Percentiles rank a stretch among this genome's conserved stretches.
phyloP scores from a whole-genome alignment of 2,329 filamentous ascomycete species.

The Cytospora paraplurivora region DNA sequence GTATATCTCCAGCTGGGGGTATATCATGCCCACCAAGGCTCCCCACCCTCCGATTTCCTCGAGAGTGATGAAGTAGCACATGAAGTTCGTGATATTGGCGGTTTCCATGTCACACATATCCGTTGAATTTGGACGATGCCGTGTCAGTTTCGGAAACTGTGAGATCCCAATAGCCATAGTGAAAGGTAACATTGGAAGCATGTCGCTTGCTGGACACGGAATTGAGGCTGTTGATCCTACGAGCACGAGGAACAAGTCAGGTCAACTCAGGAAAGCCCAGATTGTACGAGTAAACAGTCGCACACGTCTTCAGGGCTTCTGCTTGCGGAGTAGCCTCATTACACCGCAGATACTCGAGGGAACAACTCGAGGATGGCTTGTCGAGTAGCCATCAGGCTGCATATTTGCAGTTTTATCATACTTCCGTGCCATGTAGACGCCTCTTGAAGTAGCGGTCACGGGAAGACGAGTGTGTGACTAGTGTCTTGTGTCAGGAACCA shows the following conservation, averaged over 20 bases:
- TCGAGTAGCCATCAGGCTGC: conserved; percentile 12
- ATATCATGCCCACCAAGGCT: conserved; percentile 3
- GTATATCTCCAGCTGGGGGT: background rate
- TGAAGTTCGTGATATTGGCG: conserved; percentile 5
- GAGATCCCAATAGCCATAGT: background rate
- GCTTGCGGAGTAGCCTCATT: conserved; percentile 9
- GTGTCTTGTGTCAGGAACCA: background rate
- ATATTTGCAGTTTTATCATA: background rate
- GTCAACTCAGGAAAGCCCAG: background rate
- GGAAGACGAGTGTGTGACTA: background rate
- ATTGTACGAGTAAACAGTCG: conserved; percentile 2
- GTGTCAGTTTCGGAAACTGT: conserved; percentile 8
- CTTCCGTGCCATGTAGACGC: background rate
- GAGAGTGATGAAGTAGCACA: conserved; percentile 9
- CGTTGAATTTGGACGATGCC: conserved; percentile 16
- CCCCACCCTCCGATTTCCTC: background rate
- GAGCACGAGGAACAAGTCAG: background rate
- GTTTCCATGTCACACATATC: conserved; percentile 17
- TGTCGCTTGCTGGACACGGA: background rate
- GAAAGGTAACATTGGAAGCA: background rate
- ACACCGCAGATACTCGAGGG: conserved; percentile 1
- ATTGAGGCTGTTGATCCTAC: background rate
- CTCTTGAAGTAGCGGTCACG: background rate
- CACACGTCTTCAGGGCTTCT: conserved; percentile 8
- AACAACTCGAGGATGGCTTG: conserved; percentile 6